A percentile compares a stretch with the other conserved stretches of the same genome.
Evolutionary conservation across 768 basidiomycete species (phyloP).

Genomic region (Leccinum obscurum): DNA sequence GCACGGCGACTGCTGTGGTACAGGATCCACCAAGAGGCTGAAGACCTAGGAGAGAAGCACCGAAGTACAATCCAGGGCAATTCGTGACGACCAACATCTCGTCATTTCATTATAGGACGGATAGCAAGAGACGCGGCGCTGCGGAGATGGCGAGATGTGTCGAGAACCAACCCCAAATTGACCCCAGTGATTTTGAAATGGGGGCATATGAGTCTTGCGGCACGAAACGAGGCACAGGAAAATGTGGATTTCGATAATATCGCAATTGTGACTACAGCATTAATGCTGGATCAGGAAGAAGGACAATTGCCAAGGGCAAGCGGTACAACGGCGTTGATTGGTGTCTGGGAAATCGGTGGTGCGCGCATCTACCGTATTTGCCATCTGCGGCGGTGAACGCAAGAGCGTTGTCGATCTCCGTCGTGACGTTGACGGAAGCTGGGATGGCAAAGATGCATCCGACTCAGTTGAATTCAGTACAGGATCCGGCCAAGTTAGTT

Average conservation of each 20-base stretch:
- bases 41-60: constrained; percentile 28
- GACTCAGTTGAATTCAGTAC: constrained; percentile 1
- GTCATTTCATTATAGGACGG: constrained; percentile 27
- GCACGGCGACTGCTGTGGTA: constrained; percentile 24
- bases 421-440: constrained; percentile 15
- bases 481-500: constrained; percentile 8
- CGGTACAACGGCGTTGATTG: neutral
- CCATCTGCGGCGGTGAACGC: neutral
- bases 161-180: constrained; percentile 15
- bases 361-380: neutral
- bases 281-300: constrained; percentile 17
- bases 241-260: constrained; percentile 4
- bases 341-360: neutral
- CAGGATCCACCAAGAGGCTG: constrained; percentile 24
- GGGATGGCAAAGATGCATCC: neutral
- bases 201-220: neutral
- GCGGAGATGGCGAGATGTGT: constrained; percentile 29
- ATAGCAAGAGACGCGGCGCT: constrained; percentile 14
- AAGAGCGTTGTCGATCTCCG: neutral
- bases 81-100: constrained; percentile 19
- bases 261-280: constrained; percentile 12
- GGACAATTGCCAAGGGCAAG: neutral
- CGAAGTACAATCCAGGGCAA: constrained; percentile 23
- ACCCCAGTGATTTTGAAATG: constrained; percentile 17
- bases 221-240: constrained; percentile 16